Conservation (phyloP, 2,329 filamentous ascomycete genomes). For the Corinectria fuckeliana region DNA sequence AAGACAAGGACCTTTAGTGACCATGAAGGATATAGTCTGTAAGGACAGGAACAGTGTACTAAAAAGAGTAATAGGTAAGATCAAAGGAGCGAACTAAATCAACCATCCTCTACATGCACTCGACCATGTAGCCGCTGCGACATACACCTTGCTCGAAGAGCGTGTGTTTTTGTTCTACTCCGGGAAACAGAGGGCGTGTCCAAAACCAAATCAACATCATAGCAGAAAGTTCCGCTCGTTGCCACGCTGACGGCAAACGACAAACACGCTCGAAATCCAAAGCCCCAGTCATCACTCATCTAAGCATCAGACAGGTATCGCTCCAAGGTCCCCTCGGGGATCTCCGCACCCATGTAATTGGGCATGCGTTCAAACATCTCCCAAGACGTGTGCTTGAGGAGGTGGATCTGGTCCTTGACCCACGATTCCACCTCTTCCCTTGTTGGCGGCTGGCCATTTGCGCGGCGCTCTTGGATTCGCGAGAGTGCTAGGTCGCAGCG, state of each 20-base stretch:
- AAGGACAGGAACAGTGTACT: not conserved
- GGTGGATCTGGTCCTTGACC: conserved; percentile 10
- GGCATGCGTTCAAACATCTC: conserved; percentile 18
- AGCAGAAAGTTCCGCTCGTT: not conserved
- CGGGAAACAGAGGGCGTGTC: not conserved
- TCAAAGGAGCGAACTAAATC: not conserved
- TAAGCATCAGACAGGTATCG: not conserved
- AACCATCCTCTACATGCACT: not conserved
- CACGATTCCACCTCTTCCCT: conserved; percentile 11
- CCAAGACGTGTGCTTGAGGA: conserved; percentile 17
- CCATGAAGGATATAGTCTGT: not conserved
- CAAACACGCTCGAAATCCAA: not conserved
- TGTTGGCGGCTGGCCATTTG: not conserved
- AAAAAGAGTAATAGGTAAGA: not conserved
- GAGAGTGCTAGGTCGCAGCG: not conserved
- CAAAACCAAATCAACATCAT: not conserved
- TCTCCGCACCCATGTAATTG: conserved; percentile 1
- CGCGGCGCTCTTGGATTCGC: not conserved
- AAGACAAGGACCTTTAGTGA: not conserved
- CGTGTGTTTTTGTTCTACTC: not conserved
- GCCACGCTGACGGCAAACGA: not conserved
- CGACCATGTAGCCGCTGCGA: not conserved
- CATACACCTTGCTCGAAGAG: not conserved
- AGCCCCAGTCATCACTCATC: not conserved
- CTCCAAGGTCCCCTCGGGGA: not conserved